Evolutionary conservation across 352 stramenopile species (phyloP).

Genomic region (Phytophthora pluvialis): DNA sequence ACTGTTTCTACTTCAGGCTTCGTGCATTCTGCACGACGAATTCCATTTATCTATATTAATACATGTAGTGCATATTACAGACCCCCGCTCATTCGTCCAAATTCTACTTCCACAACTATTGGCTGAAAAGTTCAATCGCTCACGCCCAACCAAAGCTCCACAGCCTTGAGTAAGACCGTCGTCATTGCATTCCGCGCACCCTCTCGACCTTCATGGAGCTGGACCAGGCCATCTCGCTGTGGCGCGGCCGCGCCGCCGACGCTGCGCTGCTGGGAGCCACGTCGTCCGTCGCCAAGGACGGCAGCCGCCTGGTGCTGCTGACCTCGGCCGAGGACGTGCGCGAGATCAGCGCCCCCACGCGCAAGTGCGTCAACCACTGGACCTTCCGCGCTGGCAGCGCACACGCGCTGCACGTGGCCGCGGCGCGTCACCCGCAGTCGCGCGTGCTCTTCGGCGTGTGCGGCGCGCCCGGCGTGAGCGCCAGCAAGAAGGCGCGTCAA

Average conservation of each 20-base stretch:
- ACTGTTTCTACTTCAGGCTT: too few species aligned
- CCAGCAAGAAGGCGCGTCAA: conserved; percentile 56
- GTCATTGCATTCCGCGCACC: conserved; percentile 4
- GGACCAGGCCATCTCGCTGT: conserved; percentile 66
- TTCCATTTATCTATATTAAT: too few species aligned
- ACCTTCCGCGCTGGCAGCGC: conserved; percentile 63
- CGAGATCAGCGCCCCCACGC: conserved; percentile 64
- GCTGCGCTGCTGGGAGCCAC: conserved; percentile 54
- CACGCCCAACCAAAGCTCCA: conserved; percentile 34
- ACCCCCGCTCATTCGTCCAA: conserved; percentile 22
- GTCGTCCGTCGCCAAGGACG: conserved; percentile 49
- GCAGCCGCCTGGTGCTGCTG: conserved; percentile 65
- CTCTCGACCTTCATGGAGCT: conserved; percentile 62
- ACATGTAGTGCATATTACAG: too few species aligned
- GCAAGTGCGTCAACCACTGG: conserved; percentile 83
- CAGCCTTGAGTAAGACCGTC: not conserved
- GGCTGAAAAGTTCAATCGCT: conserved; percentile 32
- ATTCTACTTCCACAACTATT: conserved; percentile 10
- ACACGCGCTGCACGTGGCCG: conserved; percentile 54
- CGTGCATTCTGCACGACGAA: too few species aligned
- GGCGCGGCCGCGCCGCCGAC: conserved; percentile 61
- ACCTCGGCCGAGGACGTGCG: conserved; percentile 72
- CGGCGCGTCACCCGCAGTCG: conserved; percentile 62
- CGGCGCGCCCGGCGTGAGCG: conserved; percentile 36
- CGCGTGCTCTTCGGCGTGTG: conserved; percentile 68